These are phyloP conservation scores for Rosellinia necatrix DNA, from an alignment of 2,329 filamentous ascomycete genomes.

Conservation along the genomic window DNA sequence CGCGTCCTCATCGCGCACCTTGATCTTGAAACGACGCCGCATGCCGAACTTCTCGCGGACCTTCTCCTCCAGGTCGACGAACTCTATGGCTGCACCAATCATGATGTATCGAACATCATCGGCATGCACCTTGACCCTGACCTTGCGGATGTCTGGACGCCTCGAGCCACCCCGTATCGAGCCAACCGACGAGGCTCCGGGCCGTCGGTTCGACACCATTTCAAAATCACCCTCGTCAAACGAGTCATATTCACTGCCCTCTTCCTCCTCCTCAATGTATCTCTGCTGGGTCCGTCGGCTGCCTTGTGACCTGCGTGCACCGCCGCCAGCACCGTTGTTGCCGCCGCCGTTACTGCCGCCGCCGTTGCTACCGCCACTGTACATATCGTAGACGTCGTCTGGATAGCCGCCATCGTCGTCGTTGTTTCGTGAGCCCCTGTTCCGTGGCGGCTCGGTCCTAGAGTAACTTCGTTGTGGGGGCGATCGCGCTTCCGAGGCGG, in stretches of 20 bases:
- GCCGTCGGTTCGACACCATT: slow-evolving; percentile 65
- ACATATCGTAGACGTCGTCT: slow-evolving; percentile 73
- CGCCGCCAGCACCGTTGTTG: slow-evolving; percentile 44
- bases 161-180: slow-evolving; percentile 60
- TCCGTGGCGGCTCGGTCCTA: slow-evolving; percentile 44
- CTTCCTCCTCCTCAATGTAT: slow-evolving; percentile 81
- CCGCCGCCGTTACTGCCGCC: slow-evolving; percentile 49
- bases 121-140: slow-evolving; percentile 89
- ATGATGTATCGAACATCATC: slow-evolving; percentile 94
- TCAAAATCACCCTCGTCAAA: slow-evolving; percentile 82
- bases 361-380: slow-evolving; percentile 48
- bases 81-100: slow-evolving; percentile 73
- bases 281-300: slow-evolving; percentile 55
- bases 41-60: slow-evolving; percentile 88
- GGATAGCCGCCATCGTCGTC: slow-evolving; percentile 64
- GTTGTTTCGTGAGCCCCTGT: slow-evolving; percentile 52
- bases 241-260: slow-evolving; percentile 72
- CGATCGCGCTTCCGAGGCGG: slow-evolving; percentile 51
- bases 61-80: slow-evolving; percentile 75
- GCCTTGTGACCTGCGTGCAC: slow-evolving; percentile 45
- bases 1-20: slow-evolving; percentile 79
- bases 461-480: slow-evolving; percentile 51
- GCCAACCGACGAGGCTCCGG: slow-evolving; percentile 51
- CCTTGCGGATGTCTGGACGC: slow-evolving; percentile 71
- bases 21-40: slow-evolving; percentile 80